A percentile compares a stretch with the other conserved stretches of the same genome.
Evolutionary conservation across 805 yeast genomes (phyloP).

Genomic region (Wickerhamiella kurtzmanii): DNA sequence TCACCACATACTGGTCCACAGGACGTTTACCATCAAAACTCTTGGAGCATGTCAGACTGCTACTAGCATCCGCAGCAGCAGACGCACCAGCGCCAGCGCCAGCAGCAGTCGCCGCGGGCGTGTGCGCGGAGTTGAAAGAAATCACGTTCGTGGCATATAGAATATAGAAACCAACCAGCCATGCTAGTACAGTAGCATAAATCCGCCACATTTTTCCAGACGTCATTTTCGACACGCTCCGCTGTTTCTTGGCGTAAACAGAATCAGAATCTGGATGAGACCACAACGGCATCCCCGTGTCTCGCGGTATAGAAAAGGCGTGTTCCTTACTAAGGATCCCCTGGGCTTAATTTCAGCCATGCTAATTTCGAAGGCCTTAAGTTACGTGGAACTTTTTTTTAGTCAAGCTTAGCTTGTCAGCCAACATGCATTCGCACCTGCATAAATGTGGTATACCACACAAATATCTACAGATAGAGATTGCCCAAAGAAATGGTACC

Average conservation of each 20-base stretch:
- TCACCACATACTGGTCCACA: slow-evolving; percentile 57
- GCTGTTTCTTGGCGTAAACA: background rate
- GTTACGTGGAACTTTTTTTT: too few species aligned
- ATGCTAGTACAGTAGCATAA: background rate
- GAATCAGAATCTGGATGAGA: background rate
- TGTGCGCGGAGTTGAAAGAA: background rate
- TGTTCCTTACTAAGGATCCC: background rate
- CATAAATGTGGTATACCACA: too few species aligned
- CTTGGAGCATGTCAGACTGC: slow-evolving; percentile 20
- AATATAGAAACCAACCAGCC: background rate
- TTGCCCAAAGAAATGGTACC: too few species aligned
- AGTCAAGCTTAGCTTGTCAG: too few species aligned
- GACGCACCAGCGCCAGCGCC: background rate
- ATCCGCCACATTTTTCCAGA: background rate
- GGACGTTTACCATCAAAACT: slow-evolving; percentile 30
- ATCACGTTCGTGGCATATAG: background rate
- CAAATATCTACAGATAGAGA: too few species aligned
- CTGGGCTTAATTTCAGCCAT: background rate
- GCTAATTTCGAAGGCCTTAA: background rate
- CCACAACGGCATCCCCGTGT: background rate
- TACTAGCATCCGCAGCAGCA: background rate
- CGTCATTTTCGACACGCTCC: background rate
- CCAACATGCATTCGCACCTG: too few species aligned
- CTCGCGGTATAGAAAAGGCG: background rate
- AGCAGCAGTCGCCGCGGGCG: background rate